Percentiles rank a stretch among this genome's conserved stretches.
Evolutionary conservation across 768 basidiomycete genomes (phyloP).

Genomic region (Leucocoprinus leucothites): DNA sequence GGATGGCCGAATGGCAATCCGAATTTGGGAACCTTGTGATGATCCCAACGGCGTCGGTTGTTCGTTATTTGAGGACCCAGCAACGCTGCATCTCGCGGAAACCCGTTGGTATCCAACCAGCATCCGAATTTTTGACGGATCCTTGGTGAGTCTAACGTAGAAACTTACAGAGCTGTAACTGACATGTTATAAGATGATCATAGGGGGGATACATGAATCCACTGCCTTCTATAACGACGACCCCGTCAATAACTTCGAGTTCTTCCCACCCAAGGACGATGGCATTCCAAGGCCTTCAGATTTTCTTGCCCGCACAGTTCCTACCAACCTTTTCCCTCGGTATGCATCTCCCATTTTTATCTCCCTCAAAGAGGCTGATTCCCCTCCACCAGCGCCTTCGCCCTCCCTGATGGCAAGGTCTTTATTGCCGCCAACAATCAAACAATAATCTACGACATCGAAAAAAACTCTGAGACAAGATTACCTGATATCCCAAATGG

Average conservation of each 20-base stretch:
- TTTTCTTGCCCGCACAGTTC: conserved; percentile 25
- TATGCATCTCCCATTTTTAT: conserved; percentile 8
- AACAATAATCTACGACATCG: conserved; percentile 38
- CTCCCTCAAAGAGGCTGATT: not conserved
- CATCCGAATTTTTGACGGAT: conserved; percentile 29
- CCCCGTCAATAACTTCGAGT: conserved; percentile 45
- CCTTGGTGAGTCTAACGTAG: conserved; percentile 28
- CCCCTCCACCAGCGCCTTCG: conserved; percentile 17
- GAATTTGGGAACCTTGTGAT: conserved; percentile 38
- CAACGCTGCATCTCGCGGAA: conserved; percentile 28
- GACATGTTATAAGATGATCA: conserved; percentile 20
- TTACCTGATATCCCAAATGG: conserved; percentile 44
- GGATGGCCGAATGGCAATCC: conserved; percentile 34
- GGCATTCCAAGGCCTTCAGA: conserved; percentile 26
- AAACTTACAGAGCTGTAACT: not conserved
- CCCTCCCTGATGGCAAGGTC: conserved; percentile 39
- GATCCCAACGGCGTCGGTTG: conserved; percentile 27
- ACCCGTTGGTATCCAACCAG: conserved; percentile 41
- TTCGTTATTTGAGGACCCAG: conserved; percentile 33
- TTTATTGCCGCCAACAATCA: conserved; percentile 39
- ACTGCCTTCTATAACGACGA: conserved; percentile 61
- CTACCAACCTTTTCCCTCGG: conserved; percentile 27
- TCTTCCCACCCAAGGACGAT: conserved; percentile 37
- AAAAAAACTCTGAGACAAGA: conserved; percentile 33
- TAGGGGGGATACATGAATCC: conserved; percentile 25